Evolutionary conservation across 2,329 filamentous ascomycete species (phyloP).

Genomic region (Bimuria novae-zelandiae): DNA sequence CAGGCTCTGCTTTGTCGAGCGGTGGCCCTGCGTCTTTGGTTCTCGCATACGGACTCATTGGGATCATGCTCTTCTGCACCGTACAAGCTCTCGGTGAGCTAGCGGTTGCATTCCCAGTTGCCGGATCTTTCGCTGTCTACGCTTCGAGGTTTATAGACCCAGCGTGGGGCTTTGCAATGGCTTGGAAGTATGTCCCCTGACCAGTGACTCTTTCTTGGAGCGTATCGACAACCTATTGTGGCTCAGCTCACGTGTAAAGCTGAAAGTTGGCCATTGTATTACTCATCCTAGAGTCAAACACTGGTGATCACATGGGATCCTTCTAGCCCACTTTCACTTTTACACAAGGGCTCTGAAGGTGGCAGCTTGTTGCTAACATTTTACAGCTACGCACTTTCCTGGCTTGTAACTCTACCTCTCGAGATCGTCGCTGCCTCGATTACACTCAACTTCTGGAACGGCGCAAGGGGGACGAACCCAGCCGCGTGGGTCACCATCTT

Average conservation of each 20-base stretch:
- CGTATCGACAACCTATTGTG: neutral
- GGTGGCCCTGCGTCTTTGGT: conserved; percentile 40
- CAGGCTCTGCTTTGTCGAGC: conserved; percentile 36
- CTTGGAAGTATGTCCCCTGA: conserved; percentile 11
- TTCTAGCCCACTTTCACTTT: too few species aligned
- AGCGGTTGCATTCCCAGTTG: conserved; percentile 82
- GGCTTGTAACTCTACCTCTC: conserved; percentile 77
- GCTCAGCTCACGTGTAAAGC: too few species aligned
- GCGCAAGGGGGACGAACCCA: conserved; percentile 48
- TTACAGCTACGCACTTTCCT: conserved; percentile 79
- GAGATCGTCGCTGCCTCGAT: conserved; percentile 84
- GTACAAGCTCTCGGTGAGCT: conserved; percentile 87
- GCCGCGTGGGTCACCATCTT: conserved; percentile 78
- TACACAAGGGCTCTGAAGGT: neutral
- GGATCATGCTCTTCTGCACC: conserved; percentile 83
- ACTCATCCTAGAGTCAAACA: too few species aligned
- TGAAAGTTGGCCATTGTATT: too few species aligned
- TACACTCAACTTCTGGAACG: conserved; percentile 81
- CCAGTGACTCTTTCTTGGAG: neutral
- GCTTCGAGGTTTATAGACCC: conserved; percentile 87
- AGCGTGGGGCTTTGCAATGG: conserved; percentile 61
- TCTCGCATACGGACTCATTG: conserved; percentile 48
- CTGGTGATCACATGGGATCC: neutral
- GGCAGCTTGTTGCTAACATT: conserved; percentile 8
- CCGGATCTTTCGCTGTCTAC: conserved; percentile 86